Evolutionary conservation across 176 grass and related monocot species (phyloP).

Genomic region (Avena sativa): DNA sequence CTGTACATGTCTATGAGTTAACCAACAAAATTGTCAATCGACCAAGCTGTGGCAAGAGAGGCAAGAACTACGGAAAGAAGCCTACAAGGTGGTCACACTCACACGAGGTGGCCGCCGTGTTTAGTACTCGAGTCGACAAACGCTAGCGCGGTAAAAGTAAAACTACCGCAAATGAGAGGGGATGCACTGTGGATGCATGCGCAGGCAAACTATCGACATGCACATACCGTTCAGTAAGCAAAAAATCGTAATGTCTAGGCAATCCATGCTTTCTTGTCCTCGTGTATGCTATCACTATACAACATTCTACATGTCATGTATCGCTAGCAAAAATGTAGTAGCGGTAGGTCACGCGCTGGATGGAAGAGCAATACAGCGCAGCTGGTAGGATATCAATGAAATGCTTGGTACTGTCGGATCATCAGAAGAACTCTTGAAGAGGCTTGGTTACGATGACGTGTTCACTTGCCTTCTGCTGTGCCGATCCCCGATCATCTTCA

Average conservation of each 20-base stretch:
- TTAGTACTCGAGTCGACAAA: too few species aligned
- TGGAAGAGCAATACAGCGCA: not conserved
- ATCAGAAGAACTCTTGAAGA: not conserved
- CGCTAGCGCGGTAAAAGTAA: too few species aligned
- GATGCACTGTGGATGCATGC: too few species aligned
- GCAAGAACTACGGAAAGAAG: too few species aligned
- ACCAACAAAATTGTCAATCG: too few species aligned
- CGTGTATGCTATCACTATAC: constrained; percentile 19
- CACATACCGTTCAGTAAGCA: constrained; percentile 18
- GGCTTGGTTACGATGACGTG: constrained; percentile 28
- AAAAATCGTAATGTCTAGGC: constrained; percentile 32
- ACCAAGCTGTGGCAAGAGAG: too few species aligned
- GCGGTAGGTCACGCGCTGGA: not conserved
- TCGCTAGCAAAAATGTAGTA: not conserved
- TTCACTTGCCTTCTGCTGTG: constrained; percentile 52
- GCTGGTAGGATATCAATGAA: not conserved
- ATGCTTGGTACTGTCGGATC: constrained; percentile 16
- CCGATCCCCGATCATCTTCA: constrained; percentile 69
- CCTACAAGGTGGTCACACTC: too few species aligned
- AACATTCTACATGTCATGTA: constrained; percentile 28
- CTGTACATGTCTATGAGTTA: too few species aligned
- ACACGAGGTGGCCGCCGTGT: too few species aligned
- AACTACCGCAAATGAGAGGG: too few species aligned
- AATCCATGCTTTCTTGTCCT: constrained; percentile 22
- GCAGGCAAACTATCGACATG: not conserved